Evolutionary conservation across 1,139 yeast species (phyloP).

Genomic region (Saccharomyces hybrid): DNA sequence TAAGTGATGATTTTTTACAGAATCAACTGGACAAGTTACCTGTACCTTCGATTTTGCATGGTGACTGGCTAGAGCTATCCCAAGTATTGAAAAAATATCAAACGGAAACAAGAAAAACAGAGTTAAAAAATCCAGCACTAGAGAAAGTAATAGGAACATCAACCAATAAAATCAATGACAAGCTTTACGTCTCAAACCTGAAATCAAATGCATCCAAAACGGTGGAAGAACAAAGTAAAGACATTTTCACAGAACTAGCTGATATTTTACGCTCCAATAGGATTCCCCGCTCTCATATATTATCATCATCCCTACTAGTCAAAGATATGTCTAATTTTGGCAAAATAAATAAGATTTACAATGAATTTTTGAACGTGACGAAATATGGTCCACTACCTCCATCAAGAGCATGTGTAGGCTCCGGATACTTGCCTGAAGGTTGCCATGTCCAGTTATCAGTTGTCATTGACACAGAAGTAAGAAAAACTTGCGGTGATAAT

Average conservation of each 20-base stretch:
- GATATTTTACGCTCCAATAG: slow-evolving; percentile 29
- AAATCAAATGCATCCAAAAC: slow-evolving; percentile 27
- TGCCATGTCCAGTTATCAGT: slow-evolving; percentile 52
- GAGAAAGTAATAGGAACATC: slow-evolving; percentile 2
- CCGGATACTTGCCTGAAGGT: slow-evolving; percentile 37
- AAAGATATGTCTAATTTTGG: slow-evolving; percentile 58
- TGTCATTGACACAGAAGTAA: slow-evolving; percentile 31
- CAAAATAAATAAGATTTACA: slow-evolving; percentile 53
- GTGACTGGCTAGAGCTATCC: slow-evolving; percentile 39
- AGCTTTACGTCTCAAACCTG: slow-evolving; percentile 47
- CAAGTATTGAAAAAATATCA: slow-evolving; percentile 7
- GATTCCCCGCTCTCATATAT: slow-evolving; percentile 32
- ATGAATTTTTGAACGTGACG: slow-evolving; percentile 38
- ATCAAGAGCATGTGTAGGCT: slow-evolving; percentile 74
- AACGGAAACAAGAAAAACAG: not conserved
- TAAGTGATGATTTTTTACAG: slow-evolving; percentile 17
- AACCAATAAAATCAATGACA: slow-evolving; percentile 25
- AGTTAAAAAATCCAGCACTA: slow-evolving; percentile 3
- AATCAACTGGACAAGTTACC: slow-evolving; percentile 29
- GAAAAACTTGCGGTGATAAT: slow-evolving; percentile 4
- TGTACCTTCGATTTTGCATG: slow-evolving; percentile 44
- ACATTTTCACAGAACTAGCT: slow-evolving; percentile 42
- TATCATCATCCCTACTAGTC: slow-evolving; percentile 52
- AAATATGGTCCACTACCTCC: slow-evolving; percentile 59
- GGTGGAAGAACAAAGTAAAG: slow-evolving; percentile 40